Base-by-base conservation (phyloP, 768 basidiomycete species). In the Trametes villosa region DNA sequence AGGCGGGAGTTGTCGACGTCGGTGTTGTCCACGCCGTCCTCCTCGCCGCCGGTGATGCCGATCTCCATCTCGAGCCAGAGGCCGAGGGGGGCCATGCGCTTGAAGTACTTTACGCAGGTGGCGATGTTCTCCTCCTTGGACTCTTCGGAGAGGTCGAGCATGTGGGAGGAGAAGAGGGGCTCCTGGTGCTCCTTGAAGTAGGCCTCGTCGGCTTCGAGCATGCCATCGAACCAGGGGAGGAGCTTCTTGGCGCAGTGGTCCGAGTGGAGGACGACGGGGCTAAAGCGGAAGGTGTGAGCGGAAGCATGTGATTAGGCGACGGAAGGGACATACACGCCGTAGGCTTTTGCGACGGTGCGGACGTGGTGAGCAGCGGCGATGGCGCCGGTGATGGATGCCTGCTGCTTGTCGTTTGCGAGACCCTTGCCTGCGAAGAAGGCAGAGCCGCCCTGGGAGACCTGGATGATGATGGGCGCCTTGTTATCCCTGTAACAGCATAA, bases 51-150 rank as follows among this genome's bases (percentile, higher is more conserved):
- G 51, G 97, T 99, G 78, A 99, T 98, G 71, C 97, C 97, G 74
- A 99, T 99, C 79, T 99, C 97, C 97, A 99, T 99, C 85, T 99
- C 97, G 75, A 99, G 93, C 94, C 94, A 99, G 62, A 93, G 78
- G 52, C 92, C 90, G 71, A 98, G 76, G 63, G 89, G 86, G 3
- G 92, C 91, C 94, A 98, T 91, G 72, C 93, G 92, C 78, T 88
- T 83, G 78, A 98, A 96, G 84, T 99, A 99, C 73, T 94, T 85
- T 60, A 81, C 94, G 75, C 97, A 98, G 53, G 81, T 93, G 42
- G 82, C 88, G 73, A 98, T 99, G 82, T 98, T 99, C 70, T 97
- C 83, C 62, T 94, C 96, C 71, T 92, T 91, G 69, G 89, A 67
- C 71, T 92, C 89, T 71, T 98, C 96, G 41, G 95, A 97, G 66